A percentile compares a stretch with the other conserved stretches of the same genome.
phyloP scores from a whole-genome alignment of 176 grass and related monocot species.

The Pharus latifolius region DNA sequence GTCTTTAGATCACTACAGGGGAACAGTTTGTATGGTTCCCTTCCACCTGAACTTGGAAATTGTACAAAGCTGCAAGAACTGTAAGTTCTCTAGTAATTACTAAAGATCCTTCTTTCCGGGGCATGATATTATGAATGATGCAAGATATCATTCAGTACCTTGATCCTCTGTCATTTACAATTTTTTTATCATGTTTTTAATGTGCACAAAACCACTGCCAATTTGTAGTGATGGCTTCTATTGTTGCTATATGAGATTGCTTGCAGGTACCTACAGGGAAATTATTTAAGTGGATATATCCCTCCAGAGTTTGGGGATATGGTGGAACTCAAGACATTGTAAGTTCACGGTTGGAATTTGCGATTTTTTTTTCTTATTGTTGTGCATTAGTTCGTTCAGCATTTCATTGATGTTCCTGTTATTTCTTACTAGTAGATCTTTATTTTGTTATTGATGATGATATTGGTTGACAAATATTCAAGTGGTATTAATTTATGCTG shows the following conservation, averaged over 20 bases:
- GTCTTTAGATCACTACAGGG: conserved; percentile 69
- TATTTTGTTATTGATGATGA: no score
- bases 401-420: no score
- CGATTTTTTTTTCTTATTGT: not conserved
- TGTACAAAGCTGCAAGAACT: conserved; percentile 74
- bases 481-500: no score
- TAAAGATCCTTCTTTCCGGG: not conserved
- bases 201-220: not conserved
- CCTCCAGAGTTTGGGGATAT: conserved; percentile 80
- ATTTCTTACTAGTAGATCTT: no score
- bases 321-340: conserved; percentile 64
- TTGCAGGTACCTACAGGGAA: conserved; percentile 80
- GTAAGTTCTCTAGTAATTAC: conserved; percentile 40
- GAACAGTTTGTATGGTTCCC: conserved; percentile 89
- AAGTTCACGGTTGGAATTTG: conserved; percentile 35
- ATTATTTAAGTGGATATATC: conserved; percentile 93
- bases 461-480: no score
- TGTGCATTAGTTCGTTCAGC: not conserved
- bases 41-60: conserved; percentile 88
- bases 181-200: not conserved
- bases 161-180: not conserved
- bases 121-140: not conserved
- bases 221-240: not conserved
- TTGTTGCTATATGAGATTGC: conserved; percentile 25
- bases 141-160: not conserved